Percentiles rank a stretch among this genome's conserved stretches.
These are phyloP conservation scores for Apiospora arundinis DNA, from an alignment of 2,329 filamentous ascomycete species.

Conservation along the genomic window DNA sequence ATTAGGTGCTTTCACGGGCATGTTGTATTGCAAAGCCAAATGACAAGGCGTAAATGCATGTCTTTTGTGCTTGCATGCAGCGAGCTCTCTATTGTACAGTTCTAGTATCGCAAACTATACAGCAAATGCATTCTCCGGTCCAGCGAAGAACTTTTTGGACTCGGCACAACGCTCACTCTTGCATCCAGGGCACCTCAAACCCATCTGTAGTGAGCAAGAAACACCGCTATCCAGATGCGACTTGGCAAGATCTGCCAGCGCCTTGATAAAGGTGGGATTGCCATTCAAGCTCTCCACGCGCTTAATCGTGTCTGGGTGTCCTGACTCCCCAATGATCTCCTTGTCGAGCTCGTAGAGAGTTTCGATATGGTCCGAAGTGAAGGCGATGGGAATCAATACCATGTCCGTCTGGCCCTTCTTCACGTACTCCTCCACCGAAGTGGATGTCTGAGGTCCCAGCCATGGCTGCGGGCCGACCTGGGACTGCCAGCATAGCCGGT, in stretches of 20 bases:
- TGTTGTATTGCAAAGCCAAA: not conserved
- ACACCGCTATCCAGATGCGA: slow-evolving; percentile 74
- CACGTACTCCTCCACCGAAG: slow-evolving; percentile 87
- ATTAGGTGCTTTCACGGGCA: not conserved
- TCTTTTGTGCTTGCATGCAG: not conserved
- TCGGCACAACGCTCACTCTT: slow-evolving; percentile 87
- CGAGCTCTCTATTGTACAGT: slow-evolving; percentile 1
- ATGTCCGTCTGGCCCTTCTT: slow-evolving; percentile 91
- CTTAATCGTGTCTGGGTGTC: slow-evolving; percentile 80
- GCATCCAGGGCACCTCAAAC: slow-evolving; percentile 89
- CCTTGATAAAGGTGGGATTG: slow-evolving; percentile 87
- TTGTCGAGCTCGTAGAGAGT: slow-evolving; percentile 93
- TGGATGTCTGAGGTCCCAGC: slow-evolving; percentile 91
- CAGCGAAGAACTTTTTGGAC: slow-evolving; percentile 71
- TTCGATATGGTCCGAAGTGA: slow-evolving; percentile 99
- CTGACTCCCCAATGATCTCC: slow-evolving; percentile 90
- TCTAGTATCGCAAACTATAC: slow-evolving; percentile 25
- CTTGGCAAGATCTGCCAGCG: slow-evolving; percentile 85
- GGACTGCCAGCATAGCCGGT: slow-evolving; percentile 96
- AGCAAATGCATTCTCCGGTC: slow-evolving; percentile 35
- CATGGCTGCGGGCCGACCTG: slow-evolving; percentile 95
- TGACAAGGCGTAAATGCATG: not conserved
- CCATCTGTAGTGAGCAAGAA: slow-evolving; percentile 82
- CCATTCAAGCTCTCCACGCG: slow-evolving; percentile 92
- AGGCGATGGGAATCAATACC: slow-evolving; percentile 91